phyloP scores from a whole-genome alignment of 1,139 yeast species.

The Hanseniaspora gamundiae region DNA sequence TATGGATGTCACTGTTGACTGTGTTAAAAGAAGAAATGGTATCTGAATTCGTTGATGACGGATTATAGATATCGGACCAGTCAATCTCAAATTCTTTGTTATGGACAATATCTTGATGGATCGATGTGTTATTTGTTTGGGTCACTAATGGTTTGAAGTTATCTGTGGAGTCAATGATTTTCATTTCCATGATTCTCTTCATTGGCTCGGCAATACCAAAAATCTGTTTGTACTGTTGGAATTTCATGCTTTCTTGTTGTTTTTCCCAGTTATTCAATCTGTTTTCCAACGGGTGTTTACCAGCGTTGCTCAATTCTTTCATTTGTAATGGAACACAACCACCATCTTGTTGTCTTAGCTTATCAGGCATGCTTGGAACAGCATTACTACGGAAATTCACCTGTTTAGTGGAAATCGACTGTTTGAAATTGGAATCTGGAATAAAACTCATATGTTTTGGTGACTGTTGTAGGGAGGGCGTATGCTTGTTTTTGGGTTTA shows the following conservation, averaged over 20 bases:
- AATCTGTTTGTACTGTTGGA: conserved; percentile 70
- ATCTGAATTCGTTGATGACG: conserved; percentile 23
- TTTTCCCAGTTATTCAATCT: conserved; percentile 72
- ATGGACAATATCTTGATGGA: conserved; percentile 68
- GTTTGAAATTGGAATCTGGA: conserved; percentile 16
- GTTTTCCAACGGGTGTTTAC: conserved; percentile 77
- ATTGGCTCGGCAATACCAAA: conserved; percentile 82
- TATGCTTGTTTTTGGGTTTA: not conserved
- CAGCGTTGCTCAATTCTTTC: conserved; percentile 33
- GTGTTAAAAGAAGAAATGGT: conserved; percentile 13
- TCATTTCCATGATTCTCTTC: conserved; percentile 73
- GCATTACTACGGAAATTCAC: conserved; percentile 16
- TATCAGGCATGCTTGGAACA: conserved; percentile 23
- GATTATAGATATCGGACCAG: conserved; percentile 80
- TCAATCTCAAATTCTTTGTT: conserved; percentile 68
- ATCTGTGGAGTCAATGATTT: conserved; percentile 61
- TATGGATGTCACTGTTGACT: conserved; percentile 43
- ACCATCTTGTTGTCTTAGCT: conserved; percentile 22
- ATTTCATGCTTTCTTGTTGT: conserved; percentile 53
- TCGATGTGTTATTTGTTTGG: conserved; percentile 22
- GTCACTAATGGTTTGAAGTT: conserved; percentile 39
- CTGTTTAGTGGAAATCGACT: conserved; percentile 17
- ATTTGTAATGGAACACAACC: conserved; percentile 27
- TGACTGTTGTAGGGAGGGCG: not conserved
- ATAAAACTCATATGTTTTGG: conserved; percentile 20